Conservation (phyloP, 2,329 filamentous ascomycete species). For the Claviceps maximensis region DNA sequence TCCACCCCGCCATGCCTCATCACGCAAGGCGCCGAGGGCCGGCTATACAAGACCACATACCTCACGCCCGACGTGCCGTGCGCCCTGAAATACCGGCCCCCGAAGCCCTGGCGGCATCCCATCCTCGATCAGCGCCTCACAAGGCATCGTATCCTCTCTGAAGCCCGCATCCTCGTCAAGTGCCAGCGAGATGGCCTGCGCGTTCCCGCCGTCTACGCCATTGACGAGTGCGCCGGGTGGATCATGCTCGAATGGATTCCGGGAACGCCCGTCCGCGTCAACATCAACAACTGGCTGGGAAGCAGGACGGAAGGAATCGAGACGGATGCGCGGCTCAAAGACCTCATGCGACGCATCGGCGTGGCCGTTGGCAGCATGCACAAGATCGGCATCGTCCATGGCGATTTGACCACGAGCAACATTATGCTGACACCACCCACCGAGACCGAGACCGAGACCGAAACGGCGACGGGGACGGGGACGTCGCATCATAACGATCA, state of each 20-base stretch:
- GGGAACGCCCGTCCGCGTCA: slow-evolving; percentile 55
- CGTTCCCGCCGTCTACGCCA: slow-evolving; percentile 69
- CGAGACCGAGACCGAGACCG: neutral
- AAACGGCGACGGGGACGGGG: slow-evolving; percentile 3
- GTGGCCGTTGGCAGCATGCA: slow-evolving; percentile 63
- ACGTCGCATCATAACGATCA: slow-evolving; percentile 5
- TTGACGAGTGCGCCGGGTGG: slow-evolving; percentile 54
- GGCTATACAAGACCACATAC: slow-evolving; percentile 79
- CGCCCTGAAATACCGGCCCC: slow-evolving; percentile 82
- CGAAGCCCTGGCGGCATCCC: slow-evolving; percentile 85
- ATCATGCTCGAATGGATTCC: slow-evolving; percentile 76
- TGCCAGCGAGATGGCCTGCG: slow-evolving; percentile 65
- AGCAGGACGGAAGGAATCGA: slow-evolving; percentile 25
- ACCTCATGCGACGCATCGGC: slow-evolving; percentile 59
- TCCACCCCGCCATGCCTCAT: slow-evolving; percentile 54
- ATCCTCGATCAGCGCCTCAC: slow-evolving; percentile 79
- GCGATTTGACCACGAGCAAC: slow-evolving; percentile 94
- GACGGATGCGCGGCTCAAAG: slow-evolving; percentile 39
- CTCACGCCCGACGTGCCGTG: slow-evolving; percentile 53
- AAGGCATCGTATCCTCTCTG: slow-evolving; percentile 72
- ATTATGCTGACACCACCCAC: slow-evolving; percentile 55
- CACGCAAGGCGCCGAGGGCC: slow-evolving; percentile 89
- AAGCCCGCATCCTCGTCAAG: slow-evolving; percentile 73
- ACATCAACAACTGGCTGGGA: slow-evolving; percentile 56
- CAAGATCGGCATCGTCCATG: slow-evolving; percentile 75